phyloP scores from a whole-genome alignment of 1,284 basidiomycete species.

The Ustilago shanxiensis region DNA sequence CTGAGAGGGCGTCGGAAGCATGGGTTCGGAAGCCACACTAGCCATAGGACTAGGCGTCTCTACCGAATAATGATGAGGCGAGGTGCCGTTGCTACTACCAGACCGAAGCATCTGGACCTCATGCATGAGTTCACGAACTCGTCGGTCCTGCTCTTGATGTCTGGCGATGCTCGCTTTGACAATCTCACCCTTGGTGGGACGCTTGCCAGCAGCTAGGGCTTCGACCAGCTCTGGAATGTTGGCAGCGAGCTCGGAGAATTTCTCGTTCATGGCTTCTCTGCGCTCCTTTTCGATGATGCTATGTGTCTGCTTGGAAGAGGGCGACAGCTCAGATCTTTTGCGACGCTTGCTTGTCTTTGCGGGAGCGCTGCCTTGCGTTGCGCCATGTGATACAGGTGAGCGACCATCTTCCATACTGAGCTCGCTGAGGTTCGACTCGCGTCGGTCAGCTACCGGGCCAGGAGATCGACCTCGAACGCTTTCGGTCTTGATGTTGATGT shows the following conservation, averaged over 20 bases:
- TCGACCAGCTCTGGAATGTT: conserved; percentile 47
- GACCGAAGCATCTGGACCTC: conserved; percentile 42
- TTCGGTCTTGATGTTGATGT: conserved; percentile 29
- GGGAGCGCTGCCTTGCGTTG: conserved; percentile 9
- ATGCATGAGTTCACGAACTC: conserved; percentile 34
- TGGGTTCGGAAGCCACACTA: conserved; percentile 12
- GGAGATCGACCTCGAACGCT: conserved; percentile 37
- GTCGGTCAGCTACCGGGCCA: conserved; percentile 38
- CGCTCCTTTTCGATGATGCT: conserved; percentile 55
- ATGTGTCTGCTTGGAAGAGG: conserved; percentile 49
- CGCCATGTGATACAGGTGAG: conserved; percentile 4
- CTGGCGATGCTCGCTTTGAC: conserved; percentile 50
- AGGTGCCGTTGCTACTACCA: conserved; percentile 8
- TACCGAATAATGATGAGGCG: conserved; percentile 9
- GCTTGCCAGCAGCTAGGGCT: conserved; percentile 38
- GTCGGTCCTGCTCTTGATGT: conserved; percentile 48
- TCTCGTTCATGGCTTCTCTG: conserved; percentile 54
- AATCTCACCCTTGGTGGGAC: conserved; percentile 55
- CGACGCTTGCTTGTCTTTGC: conserved; percentile 41
- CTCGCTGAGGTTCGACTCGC: conserved; percentile 26
- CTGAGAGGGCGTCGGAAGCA: conserved; percentile 15
- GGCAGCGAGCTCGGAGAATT: conserved; percentile 48
- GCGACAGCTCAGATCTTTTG: conserved; percentile 48
- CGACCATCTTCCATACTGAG: conserved; percentile 21
- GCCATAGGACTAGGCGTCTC: conserved; percentile 18